A percentile compares a stretch with the other conserved stretches of the same genome.
phyloP scores from a whole-genome alignment of 2,329 filamentous ascomycete genomes.

The Aspergillus fumigatus region DNA sequence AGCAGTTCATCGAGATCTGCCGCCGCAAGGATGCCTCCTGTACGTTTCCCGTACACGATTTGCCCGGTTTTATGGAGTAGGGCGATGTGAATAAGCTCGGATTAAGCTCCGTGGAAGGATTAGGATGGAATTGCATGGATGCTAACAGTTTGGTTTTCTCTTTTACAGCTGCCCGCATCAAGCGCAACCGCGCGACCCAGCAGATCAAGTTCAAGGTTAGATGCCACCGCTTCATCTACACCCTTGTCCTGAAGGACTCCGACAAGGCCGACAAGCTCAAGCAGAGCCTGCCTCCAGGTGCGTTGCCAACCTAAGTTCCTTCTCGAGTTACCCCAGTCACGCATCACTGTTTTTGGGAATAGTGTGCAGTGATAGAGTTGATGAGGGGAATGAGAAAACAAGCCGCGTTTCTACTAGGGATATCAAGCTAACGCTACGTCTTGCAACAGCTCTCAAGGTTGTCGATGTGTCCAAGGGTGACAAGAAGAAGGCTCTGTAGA shows the following conservation, averaged over 20 bases:
- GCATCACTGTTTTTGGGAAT: not conserved
- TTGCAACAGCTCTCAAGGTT: slow-evolving; percentile 39
- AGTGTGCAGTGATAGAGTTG: not conserved
- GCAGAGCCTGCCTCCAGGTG: slow-evolving; percentile 97
- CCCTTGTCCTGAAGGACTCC: slow-evolving; percentile 94
- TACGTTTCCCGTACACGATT: slow-evolving; percentile 53
- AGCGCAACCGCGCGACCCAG: slow-evolving; percentile 87
- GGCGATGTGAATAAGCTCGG: slow-evolving; percentile 2
- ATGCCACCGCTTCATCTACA: slow-evolving; percentile 95
- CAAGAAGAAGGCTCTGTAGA: slow-evolving; percentile 45
- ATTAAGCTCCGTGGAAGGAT: slow-evolving; percentile 1
- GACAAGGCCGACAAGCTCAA: slow-evolving; percentile 99
- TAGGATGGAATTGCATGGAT: slow-evolving; percentile 4
- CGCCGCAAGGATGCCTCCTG: slow-evolving; percentile 98
- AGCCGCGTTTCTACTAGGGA: not conserved
- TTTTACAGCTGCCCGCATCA: slow-evolving; percentile 74
- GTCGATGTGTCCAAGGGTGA: slow-evolving; percentile 42
- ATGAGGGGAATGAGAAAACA: not conserved
- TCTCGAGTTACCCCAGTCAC: not conserved
- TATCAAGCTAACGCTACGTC: slow-evolving; percentile 18
- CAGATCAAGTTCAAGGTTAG: slow-evolving; percentile 99
- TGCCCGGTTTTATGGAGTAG: not conserved
- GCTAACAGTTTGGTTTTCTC: slow-evolving; percentile 16
- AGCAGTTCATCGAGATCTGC: slow-evolving; percentile 99
- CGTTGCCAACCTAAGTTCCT: slow-evolving; percentile 36